phyloP scores from a whole-genome alignment of 345 rosid genomes.

The Luvunga scandens region DNA sequence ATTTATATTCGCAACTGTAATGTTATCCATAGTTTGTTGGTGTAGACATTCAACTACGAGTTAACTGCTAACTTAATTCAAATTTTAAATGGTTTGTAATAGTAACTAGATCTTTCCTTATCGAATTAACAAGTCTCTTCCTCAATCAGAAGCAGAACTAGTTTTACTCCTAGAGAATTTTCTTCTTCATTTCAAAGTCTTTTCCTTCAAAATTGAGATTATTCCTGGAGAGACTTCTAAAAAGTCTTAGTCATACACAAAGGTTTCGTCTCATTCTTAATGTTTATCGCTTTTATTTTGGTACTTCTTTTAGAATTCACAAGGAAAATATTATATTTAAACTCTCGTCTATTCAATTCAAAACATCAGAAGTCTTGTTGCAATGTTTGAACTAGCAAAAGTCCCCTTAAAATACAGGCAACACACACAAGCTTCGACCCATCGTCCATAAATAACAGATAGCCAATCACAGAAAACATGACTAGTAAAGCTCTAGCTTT shows the following conservation, averaged over 20 bases:
- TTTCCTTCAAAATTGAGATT: neutral
- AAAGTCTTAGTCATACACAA: neutral
- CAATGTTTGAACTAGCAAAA: neutral
- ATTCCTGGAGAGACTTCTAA: neutral
- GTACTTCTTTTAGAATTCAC: neutral
- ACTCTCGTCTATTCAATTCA: too few species aligned
- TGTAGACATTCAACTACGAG: too few species aligned
- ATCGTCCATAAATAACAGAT: neutral
- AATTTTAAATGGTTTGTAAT: too few species aligned
- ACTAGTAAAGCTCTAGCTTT: conserved; percentile 35
- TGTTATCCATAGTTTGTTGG: too few species aligned
- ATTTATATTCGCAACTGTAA: too few species aligned
- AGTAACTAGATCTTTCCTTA: too few species aligned
- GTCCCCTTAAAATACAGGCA: neutral
- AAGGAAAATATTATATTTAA: neutral
- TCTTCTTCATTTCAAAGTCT: too few species aligned
- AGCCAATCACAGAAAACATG: conserved; percentile 9
- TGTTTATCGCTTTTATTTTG: neutral
- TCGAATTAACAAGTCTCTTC: too few species aligned
- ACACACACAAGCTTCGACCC: neutral
- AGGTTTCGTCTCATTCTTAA: neutral
- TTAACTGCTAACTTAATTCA: too few species aligned
- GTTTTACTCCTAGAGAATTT: too few species aligned
- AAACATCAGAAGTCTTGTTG: too few species aligned
- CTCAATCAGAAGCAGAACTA: too few species aligned